Conservation (phyloP, 441 rosid species). For the Isatis lusitanica region DNA sequence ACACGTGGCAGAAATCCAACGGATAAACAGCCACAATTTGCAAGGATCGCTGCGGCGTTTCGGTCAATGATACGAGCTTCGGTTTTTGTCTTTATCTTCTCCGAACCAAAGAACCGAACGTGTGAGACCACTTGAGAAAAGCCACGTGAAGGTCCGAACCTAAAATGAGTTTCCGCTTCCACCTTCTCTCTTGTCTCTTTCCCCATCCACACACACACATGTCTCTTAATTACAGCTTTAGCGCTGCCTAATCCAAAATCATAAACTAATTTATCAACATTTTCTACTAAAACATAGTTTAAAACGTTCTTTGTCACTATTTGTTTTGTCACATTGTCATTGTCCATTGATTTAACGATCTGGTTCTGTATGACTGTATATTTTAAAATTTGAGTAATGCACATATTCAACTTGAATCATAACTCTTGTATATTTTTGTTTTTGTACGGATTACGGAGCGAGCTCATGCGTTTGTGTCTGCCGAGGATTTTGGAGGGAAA, state of each 20-base stretch:
- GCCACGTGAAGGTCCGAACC: constrained; percentile 8
- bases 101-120: constrained; percentile 1
- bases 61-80: neutral
- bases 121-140: neutral
- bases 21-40: neutral
- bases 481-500: constrained; percentile 37
- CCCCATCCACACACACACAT: neutral
- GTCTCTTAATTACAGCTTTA: constrained; percentile 14
- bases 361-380: neutral
- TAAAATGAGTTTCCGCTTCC: neutral
- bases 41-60: too few relatives aligned
- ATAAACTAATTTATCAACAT: neutral
- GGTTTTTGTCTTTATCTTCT: constrained; percentile 1
- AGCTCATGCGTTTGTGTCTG: constrained; percentile 4
- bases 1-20: neutral
- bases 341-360: neutral
- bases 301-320: neutral
- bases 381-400: neutral
- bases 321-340: constrained; percentile 1
- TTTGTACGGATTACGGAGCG: neutral
- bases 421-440: neutral
- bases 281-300: neutral
- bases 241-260: neutral
- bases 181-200: constrained; percentile 1
- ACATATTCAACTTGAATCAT: neutral